phyloP scores from a whole-genome alignment of 1,139 yeast species.

The Meyerozyma sp. region DNA sequence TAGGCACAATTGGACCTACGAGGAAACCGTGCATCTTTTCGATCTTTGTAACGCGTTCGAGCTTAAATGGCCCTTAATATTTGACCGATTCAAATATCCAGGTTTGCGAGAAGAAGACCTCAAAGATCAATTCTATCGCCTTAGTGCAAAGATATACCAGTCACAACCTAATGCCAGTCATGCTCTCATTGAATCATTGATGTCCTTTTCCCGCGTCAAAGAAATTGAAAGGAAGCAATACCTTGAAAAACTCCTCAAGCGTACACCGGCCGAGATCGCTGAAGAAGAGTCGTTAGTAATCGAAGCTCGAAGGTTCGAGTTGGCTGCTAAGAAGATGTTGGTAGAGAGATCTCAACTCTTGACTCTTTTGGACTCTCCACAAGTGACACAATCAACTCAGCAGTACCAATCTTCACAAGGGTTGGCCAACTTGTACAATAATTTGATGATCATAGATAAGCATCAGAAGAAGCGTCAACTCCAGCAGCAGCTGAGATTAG shows the following conservation, averaged over 20 bases:
- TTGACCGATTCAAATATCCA: slow-evolving; percentile 60
- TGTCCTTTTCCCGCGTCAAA: slow-evolving; percentile 55
- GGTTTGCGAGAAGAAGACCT: slow-evolving; percentile 60
- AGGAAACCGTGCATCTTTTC: slow-evolving; percentile 74
- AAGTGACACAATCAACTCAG: slow-evolving; percentile 65
- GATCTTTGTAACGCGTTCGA: slow-evolving; percentile 70
- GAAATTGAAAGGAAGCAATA: slow-evolving; percentile 81
- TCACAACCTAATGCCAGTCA: slow-evolving; percentile 46
- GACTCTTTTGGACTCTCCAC: slow-evolving; percentile 83
- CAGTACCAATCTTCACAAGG: slow-evolving; percentile 89
- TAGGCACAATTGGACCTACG: slow-evolving; percentile 59
- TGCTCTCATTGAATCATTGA: slow-evolving; percentile 43
- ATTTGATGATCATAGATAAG: slow-evolving; percentile 74
- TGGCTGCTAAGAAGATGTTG: slow-evolving; percentile 87
- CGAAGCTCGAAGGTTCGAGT: slow-evolving; percentile 88
- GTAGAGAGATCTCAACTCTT: slow-evolving; percentile 77
- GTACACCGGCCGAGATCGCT: slow-evolving; percentile 96
- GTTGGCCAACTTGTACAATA: slow-evolving; percentile 76
- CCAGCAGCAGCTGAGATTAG: slow-evolving; percentile 42
- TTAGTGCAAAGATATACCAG: slow-evolving; percentile 32
- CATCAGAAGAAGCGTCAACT: slow-evolving; percentile 39
- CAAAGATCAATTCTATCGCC: slow-evolving; percentile 70
- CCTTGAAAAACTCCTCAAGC: slow-evolving; percentile 63
- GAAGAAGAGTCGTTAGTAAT: slow-evolving; percentile 93
- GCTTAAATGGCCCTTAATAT: slow-evolving; percentile 80